phyloP scores from a whole-genome alignment of 768 basidiomycete species.

The Leucocoprinus leucothites region DNA sequence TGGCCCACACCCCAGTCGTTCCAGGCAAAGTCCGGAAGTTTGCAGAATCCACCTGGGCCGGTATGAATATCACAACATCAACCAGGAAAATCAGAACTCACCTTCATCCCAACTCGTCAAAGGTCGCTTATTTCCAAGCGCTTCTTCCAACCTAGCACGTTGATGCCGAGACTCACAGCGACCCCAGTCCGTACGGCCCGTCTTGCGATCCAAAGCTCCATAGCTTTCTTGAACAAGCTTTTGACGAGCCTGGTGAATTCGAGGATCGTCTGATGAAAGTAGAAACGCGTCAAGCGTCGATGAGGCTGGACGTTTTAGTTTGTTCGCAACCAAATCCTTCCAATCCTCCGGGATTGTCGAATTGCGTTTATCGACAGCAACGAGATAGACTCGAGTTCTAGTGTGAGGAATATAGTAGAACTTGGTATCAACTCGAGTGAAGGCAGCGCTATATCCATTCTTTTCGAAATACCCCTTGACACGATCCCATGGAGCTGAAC shows the following conservation, averaged over 20 bases:
- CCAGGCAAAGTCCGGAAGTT: conserved; percentile 88
- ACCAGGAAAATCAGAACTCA: conserved; percentile 22
- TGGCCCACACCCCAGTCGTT: conserved; percentile 91
- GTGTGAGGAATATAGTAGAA: conserved; percentile 94
- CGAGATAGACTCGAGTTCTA: conserved; percentile 83
- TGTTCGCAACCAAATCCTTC: conserved; percentile 54
- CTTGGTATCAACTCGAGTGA: conserved; percentile 76
- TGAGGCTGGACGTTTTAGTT: conserved; percentile 80
- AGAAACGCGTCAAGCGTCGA: conserved; percentile 89
- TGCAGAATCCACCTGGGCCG: conserved; percentile 70
- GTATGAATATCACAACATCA: neutral
- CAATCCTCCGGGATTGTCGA: conserved; percentile 66
- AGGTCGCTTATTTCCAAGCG: conserved; percentile 78
- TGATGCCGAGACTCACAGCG: conserved; percentile 93
- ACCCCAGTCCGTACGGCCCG: conserved; percentile 85
- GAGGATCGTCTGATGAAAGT: conserved; percentile 86
- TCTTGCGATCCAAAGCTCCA: conserved; percentile 59
- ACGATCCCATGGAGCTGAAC: conserved; percentile 79
- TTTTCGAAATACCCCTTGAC: conserved; percentile 76
- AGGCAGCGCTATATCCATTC: conserved; percentile 72
- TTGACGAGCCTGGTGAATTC: conserved; percentile 86
- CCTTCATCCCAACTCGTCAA: conserved; percentile 94
- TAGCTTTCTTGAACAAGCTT: conserved; percentile 73
- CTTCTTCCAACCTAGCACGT: conserved; percentile 80
- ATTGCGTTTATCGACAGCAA: conserved; percentile 67